Evolutionary conservation across 2,329 filamentous ascomycete genomes (phyloP).

Genomic region (Penicillium sp.): DNA sequence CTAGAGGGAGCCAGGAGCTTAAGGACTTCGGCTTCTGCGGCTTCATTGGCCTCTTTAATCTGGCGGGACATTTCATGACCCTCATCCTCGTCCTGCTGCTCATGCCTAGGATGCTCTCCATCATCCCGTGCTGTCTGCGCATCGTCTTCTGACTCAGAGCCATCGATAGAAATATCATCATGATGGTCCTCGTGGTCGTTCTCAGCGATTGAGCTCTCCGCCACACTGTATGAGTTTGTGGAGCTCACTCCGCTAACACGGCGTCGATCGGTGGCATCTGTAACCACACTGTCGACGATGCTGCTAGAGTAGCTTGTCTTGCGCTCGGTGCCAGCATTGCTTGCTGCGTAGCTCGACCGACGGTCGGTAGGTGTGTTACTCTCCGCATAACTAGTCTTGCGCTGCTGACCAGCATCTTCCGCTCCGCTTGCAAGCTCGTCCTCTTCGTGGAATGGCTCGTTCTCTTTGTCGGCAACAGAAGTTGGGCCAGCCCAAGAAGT

Average conservation of each 20-base stretch:
- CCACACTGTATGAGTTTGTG: constrained; percentile 30
- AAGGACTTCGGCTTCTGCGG: constrained; percentile 22
- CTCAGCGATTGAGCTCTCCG: constrained; percentile 22
- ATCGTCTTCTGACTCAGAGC: constrained; percentile 22
- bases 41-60: constrained; percentile 14
- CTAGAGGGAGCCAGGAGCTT: constrained; percentile 31
- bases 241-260: constrained; percentile 43
- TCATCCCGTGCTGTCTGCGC: constrained; percentile 21
- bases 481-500: constrained; percentile 63
- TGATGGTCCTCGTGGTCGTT: constrained; percentile 20
- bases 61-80: constrained; percentile 16
- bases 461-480: constrained; percentile 57
- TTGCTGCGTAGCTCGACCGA: constrained; percentile 27
- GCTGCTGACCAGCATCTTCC: constrained; percentile 50
- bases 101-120: constrained; percentile 6
- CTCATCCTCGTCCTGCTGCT: constrained; percentile 16
- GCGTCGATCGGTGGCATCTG: constrained; percentile 39
- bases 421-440: constrained; percentile 53
- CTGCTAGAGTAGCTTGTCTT: constrained; percentile 36
- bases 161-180: constrained; percentile 18
- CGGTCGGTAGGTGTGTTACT: constrained; percentile 21
- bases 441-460: constrained; percentile 60
- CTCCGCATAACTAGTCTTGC: constrained; percentile 44
- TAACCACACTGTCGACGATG: constrained; percentile 42
- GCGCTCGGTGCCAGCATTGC: constrained; percentile 18